phyloP scores from a whole-genome alignment of 164 flowering plant species.

The Aristolochia fimbriata region DNA sequence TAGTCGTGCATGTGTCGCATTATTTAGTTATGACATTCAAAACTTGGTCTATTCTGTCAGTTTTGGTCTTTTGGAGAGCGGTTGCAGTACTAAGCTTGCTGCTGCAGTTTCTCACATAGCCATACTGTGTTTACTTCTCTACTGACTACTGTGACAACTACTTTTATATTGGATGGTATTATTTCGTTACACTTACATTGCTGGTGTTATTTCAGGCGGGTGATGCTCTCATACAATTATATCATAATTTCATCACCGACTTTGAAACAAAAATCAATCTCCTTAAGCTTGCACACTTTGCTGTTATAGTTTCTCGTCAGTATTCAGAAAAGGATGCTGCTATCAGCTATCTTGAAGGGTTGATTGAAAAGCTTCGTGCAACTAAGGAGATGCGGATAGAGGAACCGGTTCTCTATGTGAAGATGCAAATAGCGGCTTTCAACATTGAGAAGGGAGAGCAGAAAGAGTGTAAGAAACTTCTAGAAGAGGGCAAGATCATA shows the following conservation, averaged over 20 bases:
- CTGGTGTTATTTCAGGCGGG: constrained; percentile 51
- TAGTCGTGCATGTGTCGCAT: no score
- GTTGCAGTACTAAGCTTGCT: no score
- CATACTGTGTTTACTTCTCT: neutral
- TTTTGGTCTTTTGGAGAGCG: no score
- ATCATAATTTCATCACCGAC: constrained; percentile 87
- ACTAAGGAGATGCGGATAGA: constrained; percentile 70
- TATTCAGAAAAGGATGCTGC: constrained; percentile 85
- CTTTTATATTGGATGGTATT: no score
- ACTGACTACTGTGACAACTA: neutral
- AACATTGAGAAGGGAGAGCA: constrained; percentile 65
- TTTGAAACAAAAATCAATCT: constrained; percentile 97
- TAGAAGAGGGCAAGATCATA: constrained; percentile 82
- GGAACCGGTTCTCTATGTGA: constrained; percentile 78
- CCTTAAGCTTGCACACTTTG: constrained; percentile 94
- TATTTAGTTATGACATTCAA: no score
- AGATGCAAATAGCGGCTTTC: constrained; percentile 79
- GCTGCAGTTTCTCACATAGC: no score
- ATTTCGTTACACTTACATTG: no score
- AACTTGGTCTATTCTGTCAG: no score
- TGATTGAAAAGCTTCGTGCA: constrained; percentile 69
- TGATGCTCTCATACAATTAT: constrained; percentile 79
- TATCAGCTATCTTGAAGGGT: constrained; percentile 68
- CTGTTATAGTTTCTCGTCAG: constrained; percentile 84
- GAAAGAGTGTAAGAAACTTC: constrained; percentile 80